Conservation (phyloP, 768 basidiomycete species). For the Kwoniella bestiolae region DNA sequence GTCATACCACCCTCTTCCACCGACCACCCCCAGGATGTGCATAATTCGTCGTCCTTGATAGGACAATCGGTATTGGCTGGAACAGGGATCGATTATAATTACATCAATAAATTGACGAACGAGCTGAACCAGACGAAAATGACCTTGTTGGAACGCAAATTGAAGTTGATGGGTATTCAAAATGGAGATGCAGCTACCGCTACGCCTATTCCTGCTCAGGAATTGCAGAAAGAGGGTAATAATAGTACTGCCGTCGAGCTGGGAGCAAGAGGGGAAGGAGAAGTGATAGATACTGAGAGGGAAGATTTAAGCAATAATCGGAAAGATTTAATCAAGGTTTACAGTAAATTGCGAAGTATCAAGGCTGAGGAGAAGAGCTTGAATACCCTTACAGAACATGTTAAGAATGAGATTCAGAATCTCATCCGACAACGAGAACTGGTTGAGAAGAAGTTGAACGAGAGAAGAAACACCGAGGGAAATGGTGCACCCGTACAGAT, state of each 20-base stretch:
- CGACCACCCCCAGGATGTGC: background rate
- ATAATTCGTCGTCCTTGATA: background rate
- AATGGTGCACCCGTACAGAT: background rate
- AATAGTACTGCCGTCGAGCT: background rate
- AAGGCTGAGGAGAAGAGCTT: slow-evolving; percentile 31
- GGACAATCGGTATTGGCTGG: background rate
- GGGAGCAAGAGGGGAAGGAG: background rate
- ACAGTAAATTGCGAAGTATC: slow-evolving; percentile 10
- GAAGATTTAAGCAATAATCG: background rate
- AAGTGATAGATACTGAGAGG: background rate
- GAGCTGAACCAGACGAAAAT: slow-evolving; percentile 30
- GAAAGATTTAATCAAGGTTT: background rate
- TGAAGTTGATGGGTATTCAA: slow-evolving; percentile 22
- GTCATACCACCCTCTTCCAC: background rate
- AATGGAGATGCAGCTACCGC: too few species aligned
- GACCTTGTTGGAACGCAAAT: slow-evolving; percentile 23
- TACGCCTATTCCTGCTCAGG: background rate
- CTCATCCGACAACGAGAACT: slow-evolving; percentile 17
- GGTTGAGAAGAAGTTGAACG: slow-evolving; percentile 22
- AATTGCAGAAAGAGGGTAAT: background rate
- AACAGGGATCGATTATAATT: slow-evolving; percentile 37
- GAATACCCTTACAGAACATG: slow-evolving; percentile 26
- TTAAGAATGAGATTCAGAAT: slow-evolving; percentile 38
- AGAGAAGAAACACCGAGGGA: background rate
- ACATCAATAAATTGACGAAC: slow-evolving; percentile 28